Percentiles rank a stretch among this genome's conserved stretches.
These are phyloP conservation scores for Reutealis trisperma DNA, from an alignment of 345 rosid genomes.

Conservation along the genomic window DNA sequence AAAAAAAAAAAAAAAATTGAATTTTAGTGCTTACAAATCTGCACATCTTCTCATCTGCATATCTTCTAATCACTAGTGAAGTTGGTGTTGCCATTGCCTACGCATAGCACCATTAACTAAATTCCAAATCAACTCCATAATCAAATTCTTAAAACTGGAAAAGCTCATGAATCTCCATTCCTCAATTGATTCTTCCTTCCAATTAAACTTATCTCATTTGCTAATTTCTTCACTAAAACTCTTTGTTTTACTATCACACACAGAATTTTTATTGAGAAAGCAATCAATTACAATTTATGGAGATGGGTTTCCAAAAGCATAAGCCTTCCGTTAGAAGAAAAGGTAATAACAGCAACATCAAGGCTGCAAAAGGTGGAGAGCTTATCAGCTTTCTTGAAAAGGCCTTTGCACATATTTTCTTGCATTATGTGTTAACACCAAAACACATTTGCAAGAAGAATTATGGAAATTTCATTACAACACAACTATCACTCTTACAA, in stretches of 20 bases:
- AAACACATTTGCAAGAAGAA: no score
- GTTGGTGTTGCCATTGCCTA: no score
- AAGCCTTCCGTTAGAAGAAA: neutral
- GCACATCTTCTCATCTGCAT: no score
- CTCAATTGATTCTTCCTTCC: neutral
- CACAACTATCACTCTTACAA: no score
- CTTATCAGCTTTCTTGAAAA: slow-evolving; percentile 2
- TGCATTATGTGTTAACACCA: no score
- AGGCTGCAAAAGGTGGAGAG: neutral
- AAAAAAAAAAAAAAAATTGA: no score
- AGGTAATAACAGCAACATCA: neutral
- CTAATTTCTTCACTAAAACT: neutral
- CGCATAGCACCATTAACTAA: no score
- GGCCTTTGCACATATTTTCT: no score
- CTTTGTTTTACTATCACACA: neutral
- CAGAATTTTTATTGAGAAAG: neutral
- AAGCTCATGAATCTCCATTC: neutral
- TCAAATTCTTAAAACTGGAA: neutral
- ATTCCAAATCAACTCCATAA: neutral
- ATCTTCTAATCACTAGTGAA: no score
- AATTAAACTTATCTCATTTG: neutral
- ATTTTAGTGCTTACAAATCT: no score
- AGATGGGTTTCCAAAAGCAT: neutral
- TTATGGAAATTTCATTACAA: no score
- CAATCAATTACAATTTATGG: neutral